Evolutionary conservation across 2,329 filamentous ascomycete genomes (phyloP).

Genomic region (Leptosphaerulina australis): DNA sequence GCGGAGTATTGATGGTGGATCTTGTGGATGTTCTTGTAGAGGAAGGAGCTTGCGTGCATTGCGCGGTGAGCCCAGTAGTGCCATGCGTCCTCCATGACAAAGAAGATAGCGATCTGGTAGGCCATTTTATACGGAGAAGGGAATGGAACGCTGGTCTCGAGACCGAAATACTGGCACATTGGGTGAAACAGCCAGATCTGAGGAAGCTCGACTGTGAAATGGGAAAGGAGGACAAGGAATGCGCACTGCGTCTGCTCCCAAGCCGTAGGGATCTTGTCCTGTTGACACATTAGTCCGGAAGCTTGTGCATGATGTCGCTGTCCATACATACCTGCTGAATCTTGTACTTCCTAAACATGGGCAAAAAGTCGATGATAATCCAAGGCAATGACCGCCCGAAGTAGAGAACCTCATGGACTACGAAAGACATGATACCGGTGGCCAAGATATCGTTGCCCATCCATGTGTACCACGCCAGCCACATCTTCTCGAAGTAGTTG

Average conservation of each 20-base stretch:
- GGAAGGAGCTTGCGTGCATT: conserved; percentile 83
- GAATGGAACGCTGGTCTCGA: conserved; percentile 88
- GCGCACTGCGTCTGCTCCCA: conserved; percentile 96
- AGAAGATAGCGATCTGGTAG: conserved; percentile 90
- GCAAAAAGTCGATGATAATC: conserved; percentile 88
- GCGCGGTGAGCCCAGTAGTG: conserved; percentile 96
- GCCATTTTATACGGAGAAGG: conserved; percentile 84
- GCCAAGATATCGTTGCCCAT: conserved; percentile 98
- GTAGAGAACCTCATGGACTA: conserved; percentile 93
- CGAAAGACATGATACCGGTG: conserved; percentile 96
- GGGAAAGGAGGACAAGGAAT: conserved; percentile 86
- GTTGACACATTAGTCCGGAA: conserved; percentile 2
- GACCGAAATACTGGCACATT: conserved; percentile 88
- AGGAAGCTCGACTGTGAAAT: conserved; percentile 97
- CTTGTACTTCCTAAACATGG: conserved; percentile 91
- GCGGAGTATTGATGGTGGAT: conserved; percentile 99
- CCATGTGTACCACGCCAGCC: conserved; percentile 95
- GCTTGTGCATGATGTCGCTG: background rate
- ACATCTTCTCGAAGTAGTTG: conserved; percentile 84
- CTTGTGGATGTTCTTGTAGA: conserved; percentile 98
- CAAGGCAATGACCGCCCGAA: conserved; percentile 91
- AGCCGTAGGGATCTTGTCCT: conserved; percentile 86
- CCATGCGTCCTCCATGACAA: conserved; percentile 95
- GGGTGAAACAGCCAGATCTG: conserved; percentile 99
- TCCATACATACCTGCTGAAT: conserved; percentile 75